Evolutionary conservation across 805 yeast species (phyloP), one percentile per base, ranked within the genome.

Genomic region (Kuraishia cidri): DNA sequence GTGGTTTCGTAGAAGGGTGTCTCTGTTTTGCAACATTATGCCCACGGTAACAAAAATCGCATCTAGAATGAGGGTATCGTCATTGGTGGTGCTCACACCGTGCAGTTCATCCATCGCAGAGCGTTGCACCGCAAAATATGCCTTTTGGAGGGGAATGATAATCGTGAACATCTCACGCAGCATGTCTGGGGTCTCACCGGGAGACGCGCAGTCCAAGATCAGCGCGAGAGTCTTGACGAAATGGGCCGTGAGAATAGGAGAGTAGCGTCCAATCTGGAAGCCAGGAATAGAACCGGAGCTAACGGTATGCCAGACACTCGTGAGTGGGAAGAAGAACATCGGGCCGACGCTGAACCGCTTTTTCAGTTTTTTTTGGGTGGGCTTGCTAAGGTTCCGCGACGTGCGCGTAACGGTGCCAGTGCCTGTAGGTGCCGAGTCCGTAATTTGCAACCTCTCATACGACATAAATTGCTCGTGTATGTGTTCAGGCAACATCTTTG

Each of bases 121-220:
- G n/a, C n/a, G n/a, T n/a, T n/a, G n/a, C n/a, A n/a, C n/a, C n/a
- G n/a, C n/a, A n/a, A n/a, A n/a, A n/a, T n/a, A n/a, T n/a, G n/a
- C n/a, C n/a, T n/a, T n/a, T n/a, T n/a, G 27, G 5, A 32, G 19
- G 11, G 35, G 34, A 15, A 14, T 22, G n/a, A 34, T n/a, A 13
- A 73, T 47, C 1, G 50, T 41, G 5, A 79, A 39, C 34, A 66
- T 52, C 39, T 79, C 87, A 2, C 54, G 47, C 2, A 71, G 59
- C 84, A 82, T 78, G 24, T 72, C 82, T 1, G 56, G 48, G 16
- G 75, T 46, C 28, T 71, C 67, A 1, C 55, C 40, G 1, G 85
- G 86, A 38, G 72, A 68, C 0, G 81, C 74, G 31, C 75, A 58
- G 33, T 72, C 73, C 14, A 78, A 48, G 3, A 81, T 43, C n/a